A percentile compares a stretch with the other conserved stretches of the same genome.
These are phyloP conservation scores for Bipolaris victoriae DNA, from an alignment of 2,329 filamentous ascomycete genomes.

Conservation along the genomic window DNA sequence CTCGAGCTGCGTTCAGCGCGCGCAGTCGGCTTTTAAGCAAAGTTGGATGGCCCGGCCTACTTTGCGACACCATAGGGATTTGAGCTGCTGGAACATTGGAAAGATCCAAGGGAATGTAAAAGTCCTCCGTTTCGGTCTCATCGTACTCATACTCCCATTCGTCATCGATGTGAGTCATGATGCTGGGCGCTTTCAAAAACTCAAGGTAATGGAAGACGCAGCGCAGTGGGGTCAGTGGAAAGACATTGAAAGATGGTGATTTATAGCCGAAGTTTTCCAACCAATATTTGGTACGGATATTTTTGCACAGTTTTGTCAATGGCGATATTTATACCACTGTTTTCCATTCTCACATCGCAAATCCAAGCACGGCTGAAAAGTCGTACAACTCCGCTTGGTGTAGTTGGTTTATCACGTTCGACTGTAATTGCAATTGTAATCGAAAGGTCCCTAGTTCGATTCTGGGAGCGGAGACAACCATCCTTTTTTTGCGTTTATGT, in stretches of 20 bases:
- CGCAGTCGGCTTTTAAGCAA: slow-evolving; percentile 39
- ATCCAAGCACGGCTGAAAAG: slow-evolving; percentile 22
- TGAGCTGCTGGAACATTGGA: slow-evolving; percentile 47
- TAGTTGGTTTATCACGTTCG: slow-evolving; percentile 48
- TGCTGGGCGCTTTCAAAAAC: not conserved
- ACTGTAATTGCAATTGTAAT: slow-evolving; percentile 45
- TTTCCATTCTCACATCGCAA: slow-evolving; percentile 2
- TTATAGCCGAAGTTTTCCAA: not conserved
- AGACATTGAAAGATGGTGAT: not conserved
- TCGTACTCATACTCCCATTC: slow-evolving; percentile 69
- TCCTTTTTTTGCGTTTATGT: slow-evolving; percentile 14
- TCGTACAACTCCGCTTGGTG: slow-evolving; percentile 34
- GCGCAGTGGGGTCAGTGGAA: slow-evolving; percentile 2
- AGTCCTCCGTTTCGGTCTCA: slow-evolving; percentile 60
- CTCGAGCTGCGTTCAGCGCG: slow-evolving; percentile 34
- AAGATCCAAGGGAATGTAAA: slow-evolving; percentile 67
- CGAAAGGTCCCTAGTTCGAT: slow-evolving; percentile 44
- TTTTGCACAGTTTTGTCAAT: too few species aligned
- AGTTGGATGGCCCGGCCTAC: slow-evolving; percentile 32
- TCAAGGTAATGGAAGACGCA: not conserved
- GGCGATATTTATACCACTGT: fast-evolving
- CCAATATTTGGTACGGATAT: too few species aligned
- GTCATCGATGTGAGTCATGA: slow-evolving; percentile 41
- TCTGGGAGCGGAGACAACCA: slow-evolving; percentile 44
- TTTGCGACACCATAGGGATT: slow-evolving; percentile 23